Evolutionary conservation across 352 stramenopile species (phyloP), one percentile per base, ranked within the genome.

Genomic region (Globisporangium alternatum): DNA sequence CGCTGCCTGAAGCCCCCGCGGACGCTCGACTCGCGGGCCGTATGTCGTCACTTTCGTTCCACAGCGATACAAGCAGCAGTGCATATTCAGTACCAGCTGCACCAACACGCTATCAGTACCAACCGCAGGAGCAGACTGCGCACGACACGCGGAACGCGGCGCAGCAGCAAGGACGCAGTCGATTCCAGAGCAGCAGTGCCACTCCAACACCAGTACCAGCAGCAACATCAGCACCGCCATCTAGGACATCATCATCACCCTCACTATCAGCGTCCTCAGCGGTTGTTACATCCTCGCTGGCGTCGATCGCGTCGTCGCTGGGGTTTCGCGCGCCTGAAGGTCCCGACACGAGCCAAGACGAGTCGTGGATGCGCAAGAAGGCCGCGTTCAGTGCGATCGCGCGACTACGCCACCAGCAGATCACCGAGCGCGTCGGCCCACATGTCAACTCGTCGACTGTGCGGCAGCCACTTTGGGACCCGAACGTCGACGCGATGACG

Each of bases 341-440:
- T 19, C 35, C 30, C n/a, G 60, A 62, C 13, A 33, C 25, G 17
- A 47, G 62, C 4, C 25, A 41, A 6, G 66, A 71, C 7, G 61
- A 64, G 28, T 54, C 43, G 28, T 48, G 57, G 21, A 33, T 60
- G 53, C 60, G 66, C 1, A 51, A 53, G 39, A 62, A 68, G 54
- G 41, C 66, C 15, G 30, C 56, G 22, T 31, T 68, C 8, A 35
- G 21, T 15, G 47, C 21, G 19, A 55, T 71, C 25, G 37, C 53
- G 13, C 31, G 21, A 1, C 45, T 64, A n/a, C 59, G 55, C 9
- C 53, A 68, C 35, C 52, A 64, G 47, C 59, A 65, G 47, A 55
- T 71, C 39, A 60, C 69, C 15, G 60, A 62, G 30, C 68, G 74
- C 45, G 55, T 78, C n/a, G 66, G 71, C 25, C 43, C 66, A 3